A percentile compares a stretch with the other conserved stretches of the same genome.
phyloP scores from a whole-genome alignment of 2,329 filamentous ascomycete genomes.

The Paecilomyces fulvus region DNA sequence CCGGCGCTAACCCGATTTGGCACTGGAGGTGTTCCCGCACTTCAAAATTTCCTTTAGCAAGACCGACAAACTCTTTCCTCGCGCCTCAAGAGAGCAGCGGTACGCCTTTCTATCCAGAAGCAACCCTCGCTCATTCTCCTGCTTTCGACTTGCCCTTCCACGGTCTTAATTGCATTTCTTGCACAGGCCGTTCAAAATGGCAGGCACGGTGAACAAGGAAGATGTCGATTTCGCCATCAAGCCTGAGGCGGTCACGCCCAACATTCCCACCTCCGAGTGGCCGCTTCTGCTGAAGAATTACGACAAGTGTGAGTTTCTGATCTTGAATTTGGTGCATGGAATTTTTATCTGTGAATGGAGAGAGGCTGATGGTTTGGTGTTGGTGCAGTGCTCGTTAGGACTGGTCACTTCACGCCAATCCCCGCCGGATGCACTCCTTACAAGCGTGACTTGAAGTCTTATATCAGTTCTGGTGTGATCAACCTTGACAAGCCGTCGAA shows the following conservation, averaged over 20 bases:
- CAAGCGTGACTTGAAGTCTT: slow-evolving; percentile 92
- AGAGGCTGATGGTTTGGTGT: slow-evolving; percentile 1
- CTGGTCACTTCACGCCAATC: slow-evolving; percentile 94
- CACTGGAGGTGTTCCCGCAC: slow-evolving; percentile 15
- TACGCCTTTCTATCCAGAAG: slow-evolving; percentile 6
- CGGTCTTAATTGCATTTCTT: slow-evolving; percentile 9
- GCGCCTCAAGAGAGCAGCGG: slow-evolving; percentile 14
- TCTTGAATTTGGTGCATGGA: background rate
- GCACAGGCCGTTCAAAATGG: slow-evolving; percentile 21
- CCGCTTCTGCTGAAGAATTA: slow-evolving; percentile 94
- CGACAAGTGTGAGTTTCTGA: slow-evolving; percentile 66
- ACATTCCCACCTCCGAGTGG: slow-evolving; percentile 80
- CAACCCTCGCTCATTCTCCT: slow-evolving; percentile 9
- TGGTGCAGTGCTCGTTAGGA: slow-evolving; percentile 67
- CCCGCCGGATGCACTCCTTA: slow-evolving; percentile 84
- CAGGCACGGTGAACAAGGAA: slow-evolving; percentile 27
- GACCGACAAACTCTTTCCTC: slow-evolving; percentile 13
- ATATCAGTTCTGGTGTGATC: slow-evolving; percentile 95
- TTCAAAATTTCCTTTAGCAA: slow-evolving; percentile 16
- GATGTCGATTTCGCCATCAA: slow-evolving; percentile 82
- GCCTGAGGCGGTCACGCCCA: slow-evolving; percentile 71
- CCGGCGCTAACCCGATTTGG: slow-evolving; percentile 17
- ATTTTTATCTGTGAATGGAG: background rate
- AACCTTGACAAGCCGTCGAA: slow-evolving; percentile 98
- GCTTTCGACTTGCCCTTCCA: slow-evolving; percentile 9